A percentile compares a stretch with the other conserved stretches of the same genome.
These are phyloP conservation scores for Heimioporus retisporus DNA, from an alignment of 1,284 basidiomycete species.

Conservation along the genomic window DNA sequence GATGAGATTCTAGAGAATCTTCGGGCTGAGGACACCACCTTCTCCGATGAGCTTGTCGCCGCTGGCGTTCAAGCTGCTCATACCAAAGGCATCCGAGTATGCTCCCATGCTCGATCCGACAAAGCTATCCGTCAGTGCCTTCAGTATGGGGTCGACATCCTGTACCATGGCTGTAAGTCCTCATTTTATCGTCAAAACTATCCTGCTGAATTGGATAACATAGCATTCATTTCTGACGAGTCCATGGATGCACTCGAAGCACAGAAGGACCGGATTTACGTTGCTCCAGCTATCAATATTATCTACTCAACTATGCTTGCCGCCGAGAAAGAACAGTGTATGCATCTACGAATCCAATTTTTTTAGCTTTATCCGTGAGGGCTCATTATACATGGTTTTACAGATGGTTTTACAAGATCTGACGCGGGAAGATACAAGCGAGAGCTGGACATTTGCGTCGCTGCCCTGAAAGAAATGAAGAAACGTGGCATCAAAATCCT, in stretches of 20 bases:
- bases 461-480: constrained; percentile 46
- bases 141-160: constrained; percentile 45
- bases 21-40: constrained; percentile 46
- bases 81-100: constrained; percentile 42
- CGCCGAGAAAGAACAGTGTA: constrained; percentile 37
- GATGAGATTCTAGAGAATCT: constrained; percentile 48
- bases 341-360: background rate
- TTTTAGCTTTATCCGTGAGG: no score
- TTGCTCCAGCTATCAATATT: constrained; percentile 45
- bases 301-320: constrained; percentile 40
- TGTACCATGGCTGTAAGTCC: constrained; percentile 39
- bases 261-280: constrained; percentile 43
- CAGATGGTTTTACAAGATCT: constrained; percentile 34
- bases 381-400: background rate
- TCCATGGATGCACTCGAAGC: constrained; percentile 45
- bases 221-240: constrained; percentile 46
- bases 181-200: background rate
- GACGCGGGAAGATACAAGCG: constrained; percentile 36
- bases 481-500: constrained; percentile 44
- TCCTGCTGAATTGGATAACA: no score
- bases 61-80: constrained; percentile 44
- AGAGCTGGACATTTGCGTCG: constrained; percentile 43
- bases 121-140: constrained; percentile 40
- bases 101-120: constrained; percentile 46
- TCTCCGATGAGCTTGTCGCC: constrained; percentile 42